Evolutionary conservation across 768 basidiomycete species (phyloP).

Genomic region (Neoboletus subvelutipes): DNA sequence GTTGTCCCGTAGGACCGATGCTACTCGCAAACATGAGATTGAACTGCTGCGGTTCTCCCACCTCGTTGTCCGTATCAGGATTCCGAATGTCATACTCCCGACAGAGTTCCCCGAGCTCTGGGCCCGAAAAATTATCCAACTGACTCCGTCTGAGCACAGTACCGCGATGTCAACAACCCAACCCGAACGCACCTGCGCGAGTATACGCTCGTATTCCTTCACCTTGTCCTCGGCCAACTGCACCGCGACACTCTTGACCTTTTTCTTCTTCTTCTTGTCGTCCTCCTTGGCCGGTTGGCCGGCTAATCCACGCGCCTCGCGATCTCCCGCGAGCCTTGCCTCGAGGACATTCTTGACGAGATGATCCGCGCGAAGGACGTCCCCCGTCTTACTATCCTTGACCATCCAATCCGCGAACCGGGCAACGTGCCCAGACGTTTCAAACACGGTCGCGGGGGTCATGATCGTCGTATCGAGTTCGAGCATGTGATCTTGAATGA

Average conservation of each 20-base stretch:
- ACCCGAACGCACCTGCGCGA: constrained; percentile 76
- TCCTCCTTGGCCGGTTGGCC: constrained; percentile 64
- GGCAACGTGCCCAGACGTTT: constrained; percentile 96
- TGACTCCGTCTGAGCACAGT: not conserved
- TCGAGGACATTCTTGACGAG: constrained; percentile 91
- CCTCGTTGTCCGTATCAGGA: constrained; percentile 90
- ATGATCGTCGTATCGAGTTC: constrained; percentile 98
- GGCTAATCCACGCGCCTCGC: constrained; percentile 79
- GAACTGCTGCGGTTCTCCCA: constrained; percentile 91
- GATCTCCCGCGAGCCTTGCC: constrained; percentile 85
- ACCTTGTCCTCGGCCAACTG: constrained; percentile 73
- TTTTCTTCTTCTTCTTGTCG: constrained; percentile 60
- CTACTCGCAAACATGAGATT: constrained; percentile 98
- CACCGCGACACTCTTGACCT: constrained; percentile 63
- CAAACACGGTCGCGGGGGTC: constrained; percentile 92
- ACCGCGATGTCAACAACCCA: too few relatives aligned
- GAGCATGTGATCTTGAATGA: constrained; percentile 97
- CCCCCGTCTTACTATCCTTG: constrained; percentile 92
- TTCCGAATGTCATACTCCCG: constrained; percentile 76
- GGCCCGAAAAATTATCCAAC: constrained; percentile 86
- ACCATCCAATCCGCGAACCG: constrained; percentile 99
- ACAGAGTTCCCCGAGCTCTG: constrained; percentile 86
- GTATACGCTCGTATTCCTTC: constrained; percentile 72
- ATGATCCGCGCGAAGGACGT: constrained; percentile 96
- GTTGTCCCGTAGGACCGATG: constrained; percentile 96